These are phyloP conservation scores for Penicillium bialowiezense DNA, from an alignment of 495 filamentous ascomycete species.

Conservation along the genomic window DNA sequence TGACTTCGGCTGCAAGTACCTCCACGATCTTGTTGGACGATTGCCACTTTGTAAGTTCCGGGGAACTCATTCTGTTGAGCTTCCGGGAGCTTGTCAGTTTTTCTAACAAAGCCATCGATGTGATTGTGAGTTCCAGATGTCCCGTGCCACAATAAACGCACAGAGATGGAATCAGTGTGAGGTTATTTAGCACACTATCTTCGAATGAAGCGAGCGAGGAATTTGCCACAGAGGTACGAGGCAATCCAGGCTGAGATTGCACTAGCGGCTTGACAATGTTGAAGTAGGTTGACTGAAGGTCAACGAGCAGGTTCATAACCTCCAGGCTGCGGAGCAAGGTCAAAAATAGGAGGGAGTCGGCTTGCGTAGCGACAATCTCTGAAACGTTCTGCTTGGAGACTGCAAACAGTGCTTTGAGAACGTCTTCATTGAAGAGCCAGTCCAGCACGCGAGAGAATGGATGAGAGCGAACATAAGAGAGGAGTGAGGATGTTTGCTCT, in stretches of 20 bases:
- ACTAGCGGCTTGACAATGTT: conserved; percentile 78
- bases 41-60: conserved; percentile 47
- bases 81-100: conserved; percentile 80
- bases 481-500: conserved; percentile 66
- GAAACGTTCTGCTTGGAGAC: conserved; percentile 68
- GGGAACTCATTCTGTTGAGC: conserved; percentile 55
- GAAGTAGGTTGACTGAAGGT: conserved; percentile 86
- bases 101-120: conserved; percentile 74
- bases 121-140: conserved; percentile 70
- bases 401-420: conserved; percentile 72
- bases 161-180: conserved; percentile 71
- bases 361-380: conserved; percentile 61
- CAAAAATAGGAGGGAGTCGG: conserved; percentile 72
- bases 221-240: conserved; percentile 57
- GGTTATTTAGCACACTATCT: conserved; percentile 80
- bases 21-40: conserved; percentile 75
- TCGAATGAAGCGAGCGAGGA: conserved; percentile 80
- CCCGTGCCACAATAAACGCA: conserved; percentile 81
- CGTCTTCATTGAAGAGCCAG: conserved; percentile 93
- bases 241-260: conserved; percentile 49
- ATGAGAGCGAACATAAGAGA: conserved; percentile 78
- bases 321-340: conserved; percentile 72
- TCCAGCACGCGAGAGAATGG: conserved; percentile 92
- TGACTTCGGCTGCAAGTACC: conserved; percentile 67
- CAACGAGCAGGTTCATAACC: conserved; percentile 74